Percentiles rank a stretch among this genome's conserved stretches.
Conservation (phyloP, 768 basidiomycete species). For the Podaxis sp. region DNA sequence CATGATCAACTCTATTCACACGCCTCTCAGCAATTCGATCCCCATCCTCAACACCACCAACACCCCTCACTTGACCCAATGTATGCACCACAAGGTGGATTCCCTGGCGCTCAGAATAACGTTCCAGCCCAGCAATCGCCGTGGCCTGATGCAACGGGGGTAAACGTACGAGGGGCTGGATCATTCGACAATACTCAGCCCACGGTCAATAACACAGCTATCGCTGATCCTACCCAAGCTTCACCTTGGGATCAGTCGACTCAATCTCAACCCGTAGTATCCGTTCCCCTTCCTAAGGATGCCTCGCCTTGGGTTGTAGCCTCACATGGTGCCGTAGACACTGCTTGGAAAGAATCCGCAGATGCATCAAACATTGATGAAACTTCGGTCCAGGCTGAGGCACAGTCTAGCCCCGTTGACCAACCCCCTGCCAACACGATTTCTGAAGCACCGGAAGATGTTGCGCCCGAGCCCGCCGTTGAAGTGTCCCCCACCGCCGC, state of each 20-base stretch:
- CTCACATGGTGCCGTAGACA: slow-evolving; percentile 44
- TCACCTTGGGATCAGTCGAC: slow-evolving; percentile 39
- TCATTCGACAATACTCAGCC: slow-evolving; percentile 47
- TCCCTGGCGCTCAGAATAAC: slow-evolving; percentile 6
- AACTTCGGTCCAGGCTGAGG: not conserved
- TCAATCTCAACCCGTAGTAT: slow-evolving; percentile 26
- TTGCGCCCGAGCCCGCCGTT: slow-evolving; percentile 8
- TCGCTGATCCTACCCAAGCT: slow-evolving; percentile 23
- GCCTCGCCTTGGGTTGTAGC: slow-evolving; percentile 58
- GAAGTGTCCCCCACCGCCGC: slow-evolving; percentile 11
- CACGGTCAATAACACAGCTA: slow-evolving; percentile 36
- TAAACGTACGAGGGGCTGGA: slow-evolving; percentile 31
- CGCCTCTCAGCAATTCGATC: not conserved
- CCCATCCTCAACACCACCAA: slow-evolving; percentile 3
- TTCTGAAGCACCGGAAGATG: slow-evolving; percentile 17
- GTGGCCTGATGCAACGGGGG: slow-evolving; percentile 34
- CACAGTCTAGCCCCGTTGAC: slow-evolving; percentile 12
- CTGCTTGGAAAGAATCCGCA: slow-evolving; percentile 41
- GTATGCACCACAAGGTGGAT: not conserved
- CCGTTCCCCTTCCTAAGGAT: slow-evolving; percentile 33
- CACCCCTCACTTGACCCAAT: not conserved
- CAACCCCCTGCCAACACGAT: slow-evolving; percentile 19
- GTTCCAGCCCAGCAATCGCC: slow-evolving; percentile 26
- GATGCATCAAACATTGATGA: not conserved
- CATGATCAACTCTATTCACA: slow-evolving; percentile 3